A percentile compares a stretch with the other conserved stretches of the same genome.
phyloP scores from a whole-genome alignment of 2,329 filamentous ascomycete genomes.

The Penicillium sp. region DNA sequence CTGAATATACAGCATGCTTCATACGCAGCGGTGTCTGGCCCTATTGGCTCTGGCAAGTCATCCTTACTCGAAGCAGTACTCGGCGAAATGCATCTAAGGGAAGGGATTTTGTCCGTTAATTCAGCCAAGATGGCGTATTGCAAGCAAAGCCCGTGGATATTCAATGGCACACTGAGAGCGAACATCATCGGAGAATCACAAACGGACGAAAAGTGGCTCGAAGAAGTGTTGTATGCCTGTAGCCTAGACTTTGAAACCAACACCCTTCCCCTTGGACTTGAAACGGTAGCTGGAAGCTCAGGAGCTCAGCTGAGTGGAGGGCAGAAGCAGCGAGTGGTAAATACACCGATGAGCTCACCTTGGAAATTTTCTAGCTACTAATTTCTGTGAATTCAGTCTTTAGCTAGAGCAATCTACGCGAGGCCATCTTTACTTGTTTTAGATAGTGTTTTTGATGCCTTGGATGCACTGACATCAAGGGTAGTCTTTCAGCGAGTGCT shows the following conservation, averaged over 20 bases:
- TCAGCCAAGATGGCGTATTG: neutral
- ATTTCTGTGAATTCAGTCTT: neutral
- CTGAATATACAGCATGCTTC: neutral
- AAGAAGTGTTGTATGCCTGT: neutral
- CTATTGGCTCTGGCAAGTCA: slow-evolving; percentile 7
- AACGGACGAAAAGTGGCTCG: neutral
- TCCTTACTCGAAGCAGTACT: neutral
- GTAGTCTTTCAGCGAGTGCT: neutral
- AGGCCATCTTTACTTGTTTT: neutral
- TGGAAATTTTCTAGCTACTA: neutral
- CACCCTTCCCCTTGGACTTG: neutral
- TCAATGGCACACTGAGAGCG: neutral
- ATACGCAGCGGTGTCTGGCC: neutral
- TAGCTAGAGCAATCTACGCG: neutral
- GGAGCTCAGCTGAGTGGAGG: slow-evolving; percentile 4
- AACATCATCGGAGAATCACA: neutral
- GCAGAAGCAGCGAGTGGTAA: slow-evolving; percentile 7
- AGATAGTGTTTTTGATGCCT: neutral
- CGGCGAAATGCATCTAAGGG: neutral
- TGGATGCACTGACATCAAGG: neutral
- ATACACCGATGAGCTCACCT: neutral
- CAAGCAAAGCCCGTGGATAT: neutral
- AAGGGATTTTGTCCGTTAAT: neutral
- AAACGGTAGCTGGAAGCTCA: neutral
- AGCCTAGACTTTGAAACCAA: neutral